Base-by-base conservation (phyloP, 75 land plant genomes). In the Gnetum montanum region DNA sequence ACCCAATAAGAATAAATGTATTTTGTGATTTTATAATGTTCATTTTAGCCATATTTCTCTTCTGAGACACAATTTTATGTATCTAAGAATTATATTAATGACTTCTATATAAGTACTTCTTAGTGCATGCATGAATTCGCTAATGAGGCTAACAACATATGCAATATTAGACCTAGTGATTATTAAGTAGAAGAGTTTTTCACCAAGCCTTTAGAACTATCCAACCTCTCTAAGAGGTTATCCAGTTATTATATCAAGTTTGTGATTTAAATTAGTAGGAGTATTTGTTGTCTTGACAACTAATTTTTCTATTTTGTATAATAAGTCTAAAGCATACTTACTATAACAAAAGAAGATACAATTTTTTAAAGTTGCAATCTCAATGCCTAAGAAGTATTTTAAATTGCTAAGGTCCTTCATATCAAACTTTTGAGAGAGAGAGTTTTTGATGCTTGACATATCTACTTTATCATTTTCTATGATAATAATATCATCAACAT, bases 141-240 rank as follows among this genome's bases (percentile, higher is more conserved):
- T n/a, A n/a, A n/a, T n/a, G n/a, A n/a, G n/a, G n/a, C n/a, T n/a
- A n/a, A n/a, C n/a, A n/a, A n/a, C n/a, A n/a, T n/a, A n/a, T n/a
- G n/a, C n/a, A n/a, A n/a, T n/a, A n/a, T 64, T 65, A 26, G 68
- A 65, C 13, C 67, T 22, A 13, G 67, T 64, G 29, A 15, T 57
- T 20, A 47, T 35, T 3, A 43, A 16, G 58, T 61, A 38, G 8
- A 58, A 35, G 12, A 64, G 27, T 13, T 47, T 55, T 53, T 46
- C 68, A n/a, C 56, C 27, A 7, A 60, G 8, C 8, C 30, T 45
- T 50, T 48, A 13, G 23, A 7, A 60, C n/a, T 49, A 20, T 8
- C 10, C 20, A 8, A 20, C 51, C 11, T 49, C n/a, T 49, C 10
- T 8, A 40, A 40, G 10, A 40, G 10, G 15, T 15, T 40, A 10